Percentiles rank a stretch among this genome's conserved stretches.
Evolutionary conservation across 371 early-diverging fungal species (phyloP).

Genomic region (Mortierella sp.): DNA sequence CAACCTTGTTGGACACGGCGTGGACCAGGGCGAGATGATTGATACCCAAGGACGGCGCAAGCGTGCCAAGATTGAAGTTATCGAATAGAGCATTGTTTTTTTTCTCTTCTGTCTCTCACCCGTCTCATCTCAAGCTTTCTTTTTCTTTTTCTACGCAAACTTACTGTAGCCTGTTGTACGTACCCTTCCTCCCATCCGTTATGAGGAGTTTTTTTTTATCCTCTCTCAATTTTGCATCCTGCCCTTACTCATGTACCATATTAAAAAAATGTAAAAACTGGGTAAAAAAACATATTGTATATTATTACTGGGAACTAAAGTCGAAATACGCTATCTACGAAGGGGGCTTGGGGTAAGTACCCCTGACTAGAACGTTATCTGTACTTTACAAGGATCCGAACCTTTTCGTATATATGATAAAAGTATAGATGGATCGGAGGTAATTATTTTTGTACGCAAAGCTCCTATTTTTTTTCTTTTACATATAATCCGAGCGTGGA

Average conservation of each 20-base stretch:
- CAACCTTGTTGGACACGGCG: conserved; percentile 6
- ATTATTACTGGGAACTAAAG: no score
- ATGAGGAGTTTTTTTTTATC: conserved; percentile 6
- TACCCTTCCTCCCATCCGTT: background rate
- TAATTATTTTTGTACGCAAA: no score
- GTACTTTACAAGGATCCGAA: no score
- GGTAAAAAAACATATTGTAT: no score
- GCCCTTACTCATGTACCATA: no score
- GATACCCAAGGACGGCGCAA: conserved; percentile 27
- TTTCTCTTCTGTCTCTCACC: conserved; percentile 4
- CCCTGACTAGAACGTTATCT: no score
- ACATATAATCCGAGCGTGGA: conserved; percentile 7
- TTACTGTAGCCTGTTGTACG: conserved; percentile 6
- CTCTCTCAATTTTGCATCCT: background rate
- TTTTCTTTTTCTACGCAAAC: background rate
- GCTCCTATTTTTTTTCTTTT: no score
- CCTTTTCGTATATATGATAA: no score
- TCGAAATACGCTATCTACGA: no score
- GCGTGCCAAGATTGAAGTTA: conserved; percentile 35
- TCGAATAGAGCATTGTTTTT: conserved; percentile 15
- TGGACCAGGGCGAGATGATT: conserved; percentile 9
- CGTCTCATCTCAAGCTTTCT: background rate
- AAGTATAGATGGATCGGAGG: no score
- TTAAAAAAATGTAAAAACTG: no score
- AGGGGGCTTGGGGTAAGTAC: no score